These are phyloP conservation scores for Murraya koenigii DNA, from an alignment of 345 rosid genomes.

Conservation along the genomic window DNA sequence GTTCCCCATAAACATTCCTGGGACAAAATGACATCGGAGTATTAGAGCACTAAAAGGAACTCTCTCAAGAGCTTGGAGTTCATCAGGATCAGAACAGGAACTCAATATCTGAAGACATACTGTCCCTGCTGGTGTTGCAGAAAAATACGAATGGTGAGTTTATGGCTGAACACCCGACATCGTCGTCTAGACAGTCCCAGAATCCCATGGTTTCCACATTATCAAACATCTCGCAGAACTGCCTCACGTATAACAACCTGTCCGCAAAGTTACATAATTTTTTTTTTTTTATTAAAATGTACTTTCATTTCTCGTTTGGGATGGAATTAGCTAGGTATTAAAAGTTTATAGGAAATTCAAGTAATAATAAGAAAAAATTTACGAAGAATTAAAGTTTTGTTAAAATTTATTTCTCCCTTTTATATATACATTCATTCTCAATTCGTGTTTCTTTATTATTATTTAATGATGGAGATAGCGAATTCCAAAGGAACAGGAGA, in stretches of 20 bases:
- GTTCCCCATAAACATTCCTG: constrained; percentile 14
- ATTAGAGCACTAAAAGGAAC: background rate
- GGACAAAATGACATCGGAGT: constrained; percentile 7
- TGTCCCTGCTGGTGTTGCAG: background rate
- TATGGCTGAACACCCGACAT: background rate
- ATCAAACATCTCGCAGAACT: background rate
- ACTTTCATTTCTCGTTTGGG: too few species aligned
- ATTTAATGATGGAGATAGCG: background rate
- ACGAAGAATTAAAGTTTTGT: too few species aligned
- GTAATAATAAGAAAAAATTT: too few species aligned
- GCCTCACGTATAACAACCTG: background rate
- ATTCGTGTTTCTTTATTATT: too few species aligned
- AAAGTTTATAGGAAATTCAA: too few species aligned
- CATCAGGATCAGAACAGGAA: background rate
- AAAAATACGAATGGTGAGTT: background rate
- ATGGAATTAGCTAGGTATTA: too few species aligned
- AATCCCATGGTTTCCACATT: background rate
- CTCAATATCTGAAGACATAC: background rate
- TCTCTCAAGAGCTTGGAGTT: background rate
- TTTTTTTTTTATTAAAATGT: too few species aligned
- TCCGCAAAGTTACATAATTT: background rate
- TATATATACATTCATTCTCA: too few species aligned
- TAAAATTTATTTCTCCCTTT: too few species aligned
- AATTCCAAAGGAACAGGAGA: background rate
- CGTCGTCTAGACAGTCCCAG: background rate